Evolutionary conservation across 768 basidiomycete species (phyloP).

Genomic region (Mrakia blollopis): DNA sequence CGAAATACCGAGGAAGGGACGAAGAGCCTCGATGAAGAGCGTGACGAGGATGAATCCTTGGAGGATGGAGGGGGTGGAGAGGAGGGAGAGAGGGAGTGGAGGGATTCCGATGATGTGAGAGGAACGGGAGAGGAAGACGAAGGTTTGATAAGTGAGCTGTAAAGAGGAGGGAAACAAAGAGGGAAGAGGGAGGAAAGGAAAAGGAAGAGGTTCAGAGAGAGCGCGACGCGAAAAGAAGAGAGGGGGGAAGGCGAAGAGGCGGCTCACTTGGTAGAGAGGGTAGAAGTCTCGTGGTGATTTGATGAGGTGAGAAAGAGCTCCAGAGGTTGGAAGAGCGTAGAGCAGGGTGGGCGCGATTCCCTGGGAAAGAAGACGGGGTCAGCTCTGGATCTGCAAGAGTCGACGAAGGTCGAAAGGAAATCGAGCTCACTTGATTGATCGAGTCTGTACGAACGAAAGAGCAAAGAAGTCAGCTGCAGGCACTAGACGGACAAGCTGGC

Average conservation of each 20-base stretch:
- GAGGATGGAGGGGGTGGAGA: conserved; percentile 69
- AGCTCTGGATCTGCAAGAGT: not conserved
- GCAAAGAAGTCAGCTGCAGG: too few relatives aligned
- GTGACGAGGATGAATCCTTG: conserved; percentile 60
- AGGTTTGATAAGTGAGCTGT: conserved; percentile 50
- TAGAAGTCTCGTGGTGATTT: conserved; percentile 86
- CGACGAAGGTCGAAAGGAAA: not conserved
- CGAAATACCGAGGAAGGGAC: conserved; percentile 51
- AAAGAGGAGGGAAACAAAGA: not conserved
- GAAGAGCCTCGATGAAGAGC: conserved; percentile 39
- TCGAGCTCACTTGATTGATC: conserved; percentile 65
- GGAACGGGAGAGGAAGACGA: conserved; percentile 89
- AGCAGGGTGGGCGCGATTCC: conserved; percentile 85
- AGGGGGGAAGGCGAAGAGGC: conserved; percentile 41
- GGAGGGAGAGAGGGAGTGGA: conserved; percentile 62
- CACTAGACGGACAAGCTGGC: too few relatives aligned
- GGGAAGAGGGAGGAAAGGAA: not conserved
- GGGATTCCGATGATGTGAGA: conserved; percentile 80
- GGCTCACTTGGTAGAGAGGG: conserved; percentile 80
- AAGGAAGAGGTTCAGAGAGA: not conserved
- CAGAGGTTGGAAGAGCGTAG: conserved; percentile 70
- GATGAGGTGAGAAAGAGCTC: conserved; percentile 69
- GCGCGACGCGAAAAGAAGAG: conserved; percentile 63
- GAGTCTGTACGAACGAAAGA: conserved; percentile 44
- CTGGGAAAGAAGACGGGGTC: conserved; percentile 44